Conservation (phyloP, 2,329 filamentous ascomycete species). For the Albophoma yamanashiensis region DNA sequence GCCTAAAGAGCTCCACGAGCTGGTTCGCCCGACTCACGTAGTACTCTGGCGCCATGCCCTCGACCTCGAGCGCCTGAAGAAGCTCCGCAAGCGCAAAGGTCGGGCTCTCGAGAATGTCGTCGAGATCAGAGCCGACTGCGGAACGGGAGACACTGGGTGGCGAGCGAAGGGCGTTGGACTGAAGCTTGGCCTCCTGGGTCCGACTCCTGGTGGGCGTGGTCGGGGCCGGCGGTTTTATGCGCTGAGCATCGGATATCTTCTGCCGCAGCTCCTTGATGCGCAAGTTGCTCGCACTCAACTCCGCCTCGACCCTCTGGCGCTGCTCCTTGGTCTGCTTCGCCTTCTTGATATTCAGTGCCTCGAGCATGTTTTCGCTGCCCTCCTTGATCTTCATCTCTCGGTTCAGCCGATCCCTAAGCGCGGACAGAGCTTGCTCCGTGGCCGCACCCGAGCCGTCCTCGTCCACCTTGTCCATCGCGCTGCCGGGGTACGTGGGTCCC, state of each 20-base stretch:
- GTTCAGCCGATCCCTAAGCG: constrained; percentile 74
- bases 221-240: constrained; percentile 32
- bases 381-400: constrained; percentile 98
- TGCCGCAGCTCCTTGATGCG: constrained; percentile 51
- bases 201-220: constrained; percentile 43
- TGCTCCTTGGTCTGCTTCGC: constrained; percentile 91
- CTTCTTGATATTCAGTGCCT: constrained; percentile 89
- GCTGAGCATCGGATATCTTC: constrained; percentile 50
- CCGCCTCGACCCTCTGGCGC: constrained; percentile 67
- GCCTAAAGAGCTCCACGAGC: constrained; percentile 91
- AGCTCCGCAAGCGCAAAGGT: constrained; percentile 87
- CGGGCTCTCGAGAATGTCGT: constrained; percentile 71
- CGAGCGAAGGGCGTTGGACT: constrained; percentile 40
- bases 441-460: constrained; percentile 47
- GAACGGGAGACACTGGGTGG: constrained; percentile 46
- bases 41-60: constrained; percentile 84
- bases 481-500: constrained; percentile 23
- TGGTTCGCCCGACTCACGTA: constrained; percentile 90
- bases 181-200: constrained; percentile 33
- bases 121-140: constrained; percentile 49
- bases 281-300: constrained; percentile 79
- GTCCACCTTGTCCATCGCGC: constrained; percentile 45
- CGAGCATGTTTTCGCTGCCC: constrained; percentile 93
- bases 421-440: constrained; percentile 63
- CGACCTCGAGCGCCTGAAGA: constrained; percentile 76